phyloP scores from a whole-genome alignment of 352 stramenopile genomes.

The Hyaloperonospora brassicae region DNA sequence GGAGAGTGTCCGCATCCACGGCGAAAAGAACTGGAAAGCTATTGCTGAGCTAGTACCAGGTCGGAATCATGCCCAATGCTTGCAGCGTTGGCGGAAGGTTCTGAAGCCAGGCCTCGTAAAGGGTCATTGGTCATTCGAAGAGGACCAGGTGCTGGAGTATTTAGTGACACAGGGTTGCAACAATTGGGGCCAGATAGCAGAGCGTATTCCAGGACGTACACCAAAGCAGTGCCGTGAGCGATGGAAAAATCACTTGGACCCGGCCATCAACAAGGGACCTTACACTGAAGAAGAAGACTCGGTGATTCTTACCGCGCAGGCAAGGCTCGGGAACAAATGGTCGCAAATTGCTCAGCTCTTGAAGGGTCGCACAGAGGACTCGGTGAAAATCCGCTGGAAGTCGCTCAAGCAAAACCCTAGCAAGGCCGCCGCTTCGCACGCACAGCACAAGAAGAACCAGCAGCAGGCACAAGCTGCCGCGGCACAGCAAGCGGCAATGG shows the following conservation, averaged over 20 bases:
- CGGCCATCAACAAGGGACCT: slow-evolving; percentile 90
- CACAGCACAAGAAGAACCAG: slow-evolving; percentile 72
- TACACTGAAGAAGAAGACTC: slow-evolving; percentile 93
- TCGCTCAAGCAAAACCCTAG: slow-evolving; percentile 81
- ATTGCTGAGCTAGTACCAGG: slow-evolving; percentile 79
- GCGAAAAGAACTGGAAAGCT: slow-evolving; percentile 86
- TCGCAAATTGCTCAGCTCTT: slow-evolving; percentile 92
- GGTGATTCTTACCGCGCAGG: slow-evolving; percentile 87
- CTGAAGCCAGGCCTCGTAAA: slow-evolving; percentile 93
- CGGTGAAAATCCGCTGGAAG: slow-evolving; percentile 92
- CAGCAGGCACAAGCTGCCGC: slow-evolving; percentile 42
- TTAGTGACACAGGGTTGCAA: slow-evolving; percentile 85
- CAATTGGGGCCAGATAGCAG: slow-evolving; percentile 91
- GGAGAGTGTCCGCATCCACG: slow-evolving; percentile 73
- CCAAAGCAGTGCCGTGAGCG: slow-evolving; percentile 88
- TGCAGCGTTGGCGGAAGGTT: slow-evolving; percentile 89
- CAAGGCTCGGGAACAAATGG: slow-evolving; percentile 93
- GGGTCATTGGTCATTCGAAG: slow-evolving; percentile 91
- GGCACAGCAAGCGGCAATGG: slow-evolving; percentile 37
- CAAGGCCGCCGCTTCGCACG: slow-evolving; percentile 66
- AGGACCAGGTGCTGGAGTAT: slow-evolving; percentile 90
- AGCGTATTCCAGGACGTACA: slow-evolving; percentile 87
- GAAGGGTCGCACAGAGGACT: slow-evolving; percentile 86
- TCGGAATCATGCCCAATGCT: slow-evolving; percentile 82
- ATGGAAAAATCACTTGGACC: slow-evolving; percentile 87